Percentiles rank a stretch among this genome's conserved stretches.
Evolutionary conservation across 2,329 filamentous ascomycete species (phyloP).

Genomic region (Fusarium sp.): DNA sequence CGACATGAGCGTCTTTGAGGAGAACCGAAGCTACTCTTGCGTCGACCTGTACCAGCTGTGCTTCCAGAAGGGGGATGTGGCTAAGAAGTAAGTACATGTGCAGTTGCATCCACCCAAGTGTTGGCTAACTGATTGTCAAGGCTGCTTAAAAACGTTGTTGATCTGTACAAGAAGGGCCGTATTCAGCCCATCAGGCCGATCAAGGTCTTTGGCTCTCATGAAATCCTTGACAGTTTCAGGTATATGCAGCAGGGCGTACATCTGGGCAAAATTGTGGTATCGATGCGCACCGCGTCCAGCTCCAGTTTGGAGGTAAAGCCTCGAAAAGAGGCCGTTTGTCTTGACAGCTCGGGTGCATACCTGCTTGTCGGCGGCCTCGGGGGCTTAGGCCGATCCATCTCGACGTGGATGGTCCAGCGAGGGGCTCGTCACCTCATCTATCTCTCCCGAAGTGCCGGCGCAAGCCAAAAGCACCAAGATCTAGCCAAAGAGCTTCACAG

Average conservation of each 20-base stretch:
- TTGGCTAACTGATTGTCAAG: constrained; percentile 15
- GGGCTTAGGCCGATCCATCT: constrained; percentile 26
- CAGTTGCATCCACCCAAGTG: too few species aligned
- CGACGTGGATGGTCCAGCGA: constrained; percentile 26
- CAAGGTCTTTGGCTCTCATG: constrained; percentile 44
- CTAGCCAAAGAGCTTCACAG: constrained; percentile 45
- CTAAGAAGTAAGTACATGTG: constrained; percentile 9
- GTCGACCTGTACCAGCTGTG: constrained; percentile 52
- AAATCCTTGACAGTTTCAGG: constrained; percentile 55
- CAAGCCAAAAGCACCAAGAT: constrained; percentile 11
- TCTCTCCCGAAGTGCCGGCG: constrained; percentile 31
- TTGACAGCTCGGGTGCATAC: constrained; percentile 45
- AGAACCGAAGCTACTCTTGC: constrained; percentile 53
- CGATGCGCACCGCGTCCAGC: constrained; percentile 11
- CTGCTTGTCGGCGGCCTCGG: constrained; percentile 46
- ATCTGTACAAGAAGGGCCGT: constrained; percentile 23
- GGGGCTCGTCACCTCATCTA: constrained; percentile 24
- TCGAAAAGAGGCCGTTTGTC: background rate
- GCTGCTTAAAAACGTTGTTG: constrained; percentile 10
- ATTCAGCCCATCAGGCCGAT: constrained; percentile 43
- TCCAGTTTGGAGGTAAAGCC: background rate
- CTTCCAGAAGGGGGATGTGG: constrained; percentile 16
- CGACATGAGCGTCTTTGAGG: constrained; percentile 62
- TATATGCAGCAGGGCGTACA: constrained; percentile 61
- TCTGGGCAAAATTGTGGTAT: constrained; percentile 60